Conservation (phyloP, 1,284 basidiomycete species). For the Malassezia globosa region DNA sequence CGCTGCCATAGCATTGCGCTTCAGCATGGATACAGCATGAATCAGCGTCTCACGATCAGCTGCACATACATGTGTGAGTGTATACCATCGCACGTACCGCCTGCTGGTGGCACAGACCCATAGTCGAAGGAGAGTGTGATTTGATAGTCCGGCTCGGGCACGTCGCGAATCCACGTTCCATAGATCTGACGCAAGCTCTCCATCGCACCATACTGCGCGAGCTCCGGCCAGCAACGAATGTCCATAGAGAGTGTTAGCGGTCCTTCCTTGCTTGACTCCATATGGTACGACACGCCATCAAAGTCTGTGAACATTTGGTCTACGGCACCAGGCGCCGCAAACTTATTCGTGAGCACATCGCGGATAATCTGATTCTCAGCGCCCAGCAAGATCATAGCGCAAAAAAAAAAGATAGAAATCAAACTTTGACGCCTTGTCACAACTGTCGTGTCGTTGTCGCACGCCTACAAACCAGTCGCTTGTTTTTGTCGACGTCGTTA, state of each 20-base stretch:
- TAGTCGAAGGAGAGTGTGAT: slow-evolving; percentile 78
- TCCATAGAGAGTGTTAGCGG: slow-evolving; percentile 80
- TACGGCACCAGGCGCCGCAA: slow-evolving; percentile 73
- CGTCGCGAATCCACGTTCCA: slow-evolving; percentile 56
- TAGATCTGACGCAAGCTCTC: slow-evolving; percentile 76
- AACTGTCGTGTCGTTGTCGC: too few relatives aligned
- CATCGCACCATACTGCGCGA: slow-evolving; percentile 73
- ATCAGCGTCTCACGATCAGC: slow-evolving; percentile 54
- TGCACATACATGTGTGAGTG: background rate
- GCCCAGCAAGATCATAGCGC: slow-evolving; percentile 45
- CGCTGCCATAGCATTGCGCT: slow-evolving; percentile 85
- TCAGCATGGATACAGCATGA: slow-evolving; percentile 70
- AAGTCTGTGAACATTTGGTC: slow-evolving; percentile 97
- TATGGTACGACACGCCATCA: slow-evolving; percentile 87
- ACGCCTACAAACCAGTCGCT: too few relatives aligned
- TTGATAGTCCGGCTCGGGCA: slow-evolving; percentile 71
- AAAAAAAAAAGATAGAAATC: background rate
- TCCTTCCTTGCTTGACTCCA: slow-evolving; percentile 64
- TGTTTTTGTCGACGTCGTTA: too few relatives aligned
- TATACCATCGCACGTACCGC: slow-evolving; percentile 61
- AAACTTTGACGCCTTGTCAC: background rate
- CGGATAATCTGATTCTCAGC: slow-evolving; percentile 65
- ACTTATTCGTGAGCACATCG: slow-evolving; percentile 78
- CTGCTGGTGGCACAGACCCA: slow-evolving; percentile 65
- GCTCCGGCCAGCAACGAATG: slow-evolving; percentile 85